phyloP scores from a whole-genome alignment of 2,329 filamentous ascomycete genomes.

The Boeremia lycopersici region DNA sequence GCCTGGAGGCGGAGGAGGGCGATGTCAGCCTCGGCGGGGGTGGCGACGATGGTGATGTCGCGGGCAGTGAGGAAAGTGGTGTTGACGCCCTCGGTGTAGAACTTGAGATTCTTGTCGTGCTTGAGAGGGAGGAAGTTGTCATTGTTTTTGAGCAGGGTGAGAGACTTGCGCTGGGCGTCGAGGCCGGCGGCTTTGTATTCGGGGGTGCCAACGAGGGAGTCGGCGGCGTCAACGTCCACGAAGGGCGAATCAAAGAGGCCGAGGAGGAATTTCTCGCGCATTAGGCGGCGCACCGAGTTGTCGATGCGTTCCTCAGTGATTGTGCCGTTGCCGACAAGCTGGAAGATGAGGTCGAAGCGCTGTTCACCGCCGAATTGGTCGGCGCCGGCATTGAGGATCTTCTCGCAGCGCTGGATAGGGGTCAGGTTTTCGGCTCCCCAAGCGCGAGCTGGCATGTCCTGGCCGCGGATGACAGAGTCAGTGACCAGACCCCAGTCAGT shows the following conservation, averaged over 20 bases:
- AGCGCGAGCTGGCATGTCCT: constrained; percentile 55
- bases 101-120: constrained; percentile 26
- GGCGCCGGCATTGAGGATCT: constrained; percentile 57
- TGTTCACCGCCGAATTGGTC: constrained; percentile 61
- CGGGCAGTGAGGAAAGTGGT: constrained; percentile 38
- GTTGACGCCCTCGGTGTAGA: constrained; percentile 48
- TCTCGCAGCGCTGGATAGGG: constrained; percentile 51
- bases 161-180: constrained; percentile 47
- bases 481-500: constrained; percentile 62
- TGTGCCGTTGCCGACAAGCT: constrained; percentile 52
- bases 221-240: constrained; percentile 53
- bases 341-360: constrained; percentile 56
- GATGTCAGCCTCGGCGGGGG: constrained; percentile 49
- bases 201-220: constrained; percentile 51
- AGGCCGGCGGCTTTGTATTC: constrained; percentile 50
- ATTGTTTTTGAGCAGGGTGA: constrained; percentile 48
- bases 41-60: constrained; percentile 42
- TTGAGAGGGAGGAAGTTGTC: constrained; percentile 39
- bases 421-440: constrained; percentile 58
- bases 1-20: constrained; percentile 50
- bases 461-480: constrained; percentile 50
- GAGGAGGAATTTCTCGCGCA: constrained; percentile 59
- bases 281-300: constrained; percentile 53
- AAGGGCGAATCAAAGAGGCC: constrained; percentile 58
- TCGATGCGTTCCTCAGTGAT: constrained; percentile 55